These are phyloP conservation scores for Aureococcus anophagefferens DNA, from an alignment of 108 stramenopile genomes.

Conservation along the genomic window DNA sequence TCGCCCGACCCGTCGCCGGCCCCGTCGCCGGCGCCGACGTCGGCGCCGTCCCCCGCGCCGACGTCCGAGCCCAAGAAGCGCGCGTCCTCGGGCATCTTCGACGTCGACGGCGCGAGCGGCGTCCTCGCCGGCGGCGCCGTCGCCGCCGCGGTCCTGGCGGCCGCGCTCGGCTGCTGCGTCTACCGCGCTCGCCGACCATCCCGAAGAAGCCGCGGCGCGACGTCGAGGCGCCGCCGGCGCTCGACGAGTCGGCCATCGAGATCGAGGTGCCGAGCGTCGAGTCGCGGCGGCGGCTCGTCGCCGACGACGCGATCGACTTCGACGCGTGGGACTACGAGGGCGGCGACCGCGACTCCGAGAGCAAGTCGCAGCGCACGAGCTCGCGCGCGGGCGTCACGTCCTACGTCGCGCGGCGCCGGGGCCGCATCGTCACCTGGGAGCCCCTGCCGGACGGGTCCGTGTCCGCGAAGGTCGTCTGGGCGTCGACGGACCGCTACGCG, in stretches of 20 bases:
- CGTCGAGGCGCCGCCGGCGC: neutral
- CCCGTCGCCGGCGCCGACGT: neutral
- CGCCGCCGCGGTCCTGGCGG: neutral
- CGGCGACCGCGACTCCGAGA: neutral
- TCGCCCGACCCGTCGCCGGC: neutral
- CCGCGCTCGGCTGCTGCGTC: too few species aligned
- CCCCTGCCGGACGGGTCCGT: neutral
- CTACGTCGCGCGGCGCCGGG: neutral
- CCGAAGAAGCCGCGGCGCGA: neutral
- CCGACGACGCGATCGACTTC: neutral
- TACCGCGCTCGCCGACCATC: too few species aligned
- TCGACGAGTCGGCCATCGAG: neutral
- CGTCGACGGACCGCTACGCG: neutral
- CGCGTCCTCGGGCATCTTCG: neutral
- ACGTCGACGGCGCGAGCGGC: neutral
- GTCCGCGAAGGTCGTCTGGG: neutral
- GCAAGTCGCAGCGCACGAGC: neutral
- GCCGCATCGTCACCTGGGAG: neutral
- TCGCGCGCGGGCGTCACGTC: neutral
- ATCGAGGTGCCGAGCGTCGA: neutral
- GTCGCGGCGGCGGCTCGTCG: neutral
- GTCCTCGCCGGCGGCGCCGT: neutral
- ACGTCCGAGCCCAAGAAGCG: neutral
- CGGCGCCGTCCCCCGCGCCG: neutral
- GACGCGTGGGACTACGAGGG: neutral